A percentile compares a stretch with the other conserved stretches of the same genome.
phyloP scores from a whole-genome alignment of 257 asterid genomes.

The Solanum megistacrolobum region DNA sequence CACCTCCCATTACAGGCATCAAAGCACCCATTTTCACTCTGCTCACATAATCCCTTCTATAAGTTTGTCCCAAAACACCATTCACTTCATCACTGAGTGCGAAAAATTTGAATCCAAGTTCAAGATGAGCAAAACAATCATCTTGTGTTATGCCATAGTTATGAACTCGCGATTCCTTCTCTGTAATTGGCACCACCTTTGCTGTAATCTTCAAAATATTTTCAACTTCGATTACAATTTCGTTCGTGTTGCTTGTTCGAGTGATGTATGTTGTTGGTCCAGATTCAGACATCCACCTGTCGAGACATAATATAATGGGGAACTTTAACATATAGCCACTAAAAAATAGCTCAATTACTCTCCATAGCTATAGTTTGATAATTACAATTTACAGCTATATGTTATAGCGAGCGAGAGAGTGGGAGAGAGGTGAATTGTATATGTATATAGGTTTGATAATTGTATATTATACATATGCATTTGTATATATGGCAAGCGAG shows the following conservation, averaged over 20 bases:
- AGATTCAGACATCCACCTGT: slow-evolving; percentile 20
- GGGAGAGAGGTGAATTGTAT: too few species aligned
- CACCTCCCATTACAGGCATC: slow-evolving; percentile 69
- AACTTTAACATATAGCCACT: too few species aligned
- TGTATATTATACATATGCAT: too few species aligned
- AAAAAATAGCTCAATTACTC: too few species aligned
- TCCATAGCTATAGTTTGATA: too few species aligned
- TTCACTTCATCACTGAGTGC: slow-evolving; percentile 15
- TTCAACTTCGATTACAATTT: slow-evolving; percentile 18
- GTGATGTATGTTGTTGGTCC: slow-evolving; percentile 6
- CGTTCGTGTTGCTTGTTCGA: slow-evolving; percentile 29
- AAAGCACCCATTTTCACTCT: slow-evolving; percentile 30
- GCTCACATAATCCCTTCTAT: slow-evolving; percentile 42
- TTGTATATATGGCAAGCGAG: too few species aligned
- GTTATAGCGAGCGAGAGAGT: too few species aligned
- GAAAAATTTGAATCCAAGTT: slow-evolving; percentile 43
- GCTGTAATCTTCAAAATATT: slow-evolving; percentile 33
- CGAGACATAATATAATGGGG: neutral
- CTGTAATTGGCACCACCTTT: slow-evolving; percentile 39
- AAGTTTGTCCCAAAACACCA: slow-evolving; percentile 67
- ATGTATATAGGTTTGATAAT: too few species aligned
- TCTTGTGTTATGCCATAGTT: slow-evolving; percentile 36
- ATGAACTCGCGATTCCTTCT: slow-evolving; percentile 33
- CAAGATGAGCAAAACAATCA: slow-evolving; percentile 63
- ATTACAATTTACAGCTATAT: too few species aligned